Base-by-base conservation (phyloP, 331 rosid species). In the Malus hybrid region DNA sequence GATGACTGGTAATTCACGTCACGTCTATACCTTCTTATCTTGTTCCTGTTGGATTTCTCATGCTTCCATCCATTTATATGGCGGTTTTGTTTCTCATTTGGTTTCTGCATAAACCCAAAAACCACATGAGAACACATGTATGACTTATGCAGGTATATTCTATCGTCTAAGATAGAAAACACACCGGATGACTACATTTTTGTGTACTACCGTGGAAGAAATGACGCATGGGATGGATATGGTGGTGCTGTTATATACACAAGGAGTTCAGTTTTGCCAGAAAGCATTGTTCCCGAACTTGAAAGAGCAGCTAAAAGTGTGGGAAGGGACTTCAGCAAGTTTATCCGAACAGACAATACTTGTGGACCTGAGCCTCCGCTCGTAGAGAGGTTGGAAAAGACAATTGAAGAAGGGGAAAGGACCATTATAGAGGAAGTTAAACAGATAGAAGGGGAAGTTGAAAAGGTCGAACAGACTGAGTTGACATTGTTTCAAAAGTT, bases 181-280 rank as follows among this genome's bases (percentile, higher is more conserved):
- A 85, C 83, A 76, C 84, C 87, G 16, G 97, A 94, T 5, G 99
- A 94, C 74, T 94, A 92, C 79, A 19, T 92, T 81, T 92, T 94
- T 50, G 95, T 94, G 5, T 94, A 94, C 87, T 94, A 94, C 73
- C 86, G 97, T 72, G 97, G 99, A 64, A 85, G 87, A 31, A 94
- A 94, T 11, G 99, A 94, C 79, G 99, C 99, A n/a, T 92, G 99
- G 99, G 99, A 94, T 65, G 99, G 99, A 36, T 94, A 94, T 22
- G 99, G 99, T 4, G 99, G 99, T 48, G 87, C 99, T 39, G 87
- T 94, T 29, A 50, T 94, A 65, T 94, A 94, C 82, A 92, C 99
- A 64, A 92, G 93, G 84, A 92, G 90, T 80, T 80, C 95, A 71
- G 88, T 84, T 55, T 79, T 94, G 80, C 99, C 99, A 6, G 93